Evolutionary conservation across 768 basidiomycete genomes (phyloP).

Genomic region (Harrya chromipes): DNA sequence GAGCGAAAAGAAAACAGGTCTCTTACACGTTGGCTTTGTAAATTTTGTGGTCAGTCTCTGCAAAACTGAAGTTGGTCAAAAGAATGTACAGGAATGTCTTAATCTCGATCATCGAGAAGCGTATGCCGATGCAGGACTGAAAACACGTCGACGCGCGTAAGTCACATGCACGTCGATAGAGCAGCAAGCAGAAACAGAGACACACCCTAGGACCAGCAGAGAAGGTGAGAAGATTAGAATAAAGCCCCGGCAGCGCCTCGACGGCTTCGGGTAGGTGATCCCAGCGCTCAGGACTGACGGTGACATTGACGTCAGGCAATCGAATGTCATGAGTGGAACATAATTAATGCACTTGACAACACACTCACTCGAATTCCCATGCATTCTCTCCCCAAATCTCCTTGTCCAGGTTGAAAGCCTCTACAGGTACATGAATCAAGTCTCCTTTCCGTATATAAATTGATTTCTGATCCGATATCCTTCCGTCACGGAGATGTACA

Average conservation of each 20-base stretch:
- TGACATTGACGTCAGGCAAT: background rate
- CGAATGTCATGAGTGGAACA: conserved; percentile 2
- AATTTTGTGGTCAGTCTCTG: conserved; percentile 49
- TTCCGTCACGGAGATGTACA: conserved; percentile 50
- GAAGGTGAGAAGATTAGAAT: conserved; percentile 68
- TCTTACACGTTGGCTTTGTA: conserved; percentile 62
- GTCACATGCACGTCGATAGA: background rate
- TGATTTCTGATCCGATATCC: conserved; percentile 37
- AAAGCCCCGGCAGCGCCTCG: conserved; percentile 64
- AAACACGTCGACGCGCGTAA: background rate
- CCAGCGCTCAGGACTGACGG: conserved; percentile 75
- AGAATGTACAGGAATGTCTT: conserved; percentile 74
- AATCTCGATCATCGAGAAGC: conserved; percentile 81
- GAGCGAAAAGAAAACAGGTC: background rate
- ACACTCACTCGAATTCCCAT: conserved; percentile 73
- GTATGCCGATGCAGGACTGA: conserved; percentile 80
- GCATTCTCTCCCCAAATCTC: conserved; percentile 78
- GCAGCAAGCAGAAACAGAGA: conserved; percentile 3
- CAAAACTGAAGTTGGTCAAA: conserved; percentile 63
- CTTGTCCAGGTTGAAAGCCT: conserved; percentile 77
- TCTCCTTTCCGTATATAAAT: conserved; percentile 63
- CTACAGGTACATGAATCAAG: conserved; percentile 74
- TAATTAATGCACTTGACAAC: background rate
- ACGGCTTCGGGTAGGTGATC: conserved; percentile 70
- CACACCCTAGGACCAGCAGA: conserved; percentile 79